These are phyloP conservation scores for Gardenia jasminoides DNA, from an alignment of 257 asterid species.

Conservation along the genomic window DNA sequence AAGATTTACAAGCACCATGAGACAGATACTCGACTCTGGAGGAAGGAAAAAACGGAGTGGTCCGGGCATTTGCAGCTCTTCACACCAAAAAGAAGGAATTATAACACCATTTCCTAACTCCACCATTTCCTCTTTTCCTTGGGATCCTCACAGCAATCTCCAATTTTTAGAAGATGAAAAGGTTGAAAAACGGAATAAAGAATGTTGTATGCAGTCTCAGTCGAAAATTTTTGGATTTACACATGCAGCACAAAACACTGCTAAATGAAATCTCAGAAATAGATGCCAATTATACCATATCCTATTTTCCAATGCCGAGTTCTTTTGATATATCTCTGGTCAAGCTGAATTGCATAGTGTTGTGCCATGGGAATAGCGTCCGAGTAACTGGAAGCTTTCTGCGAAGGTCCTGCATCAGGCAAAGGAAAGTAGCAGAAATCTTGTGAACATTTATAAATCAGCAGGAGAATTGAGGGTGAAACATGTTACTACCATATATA, in stretches of 20 bases:
- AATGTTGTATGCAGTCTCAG: neutral
- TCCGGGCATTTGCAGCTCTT: too few relatives aligned
- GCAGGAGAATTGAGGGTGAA: too few relatives aligned
- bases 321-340: constrained; percentile 76
- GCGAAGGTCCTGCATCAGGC: constrained; percentile 70
- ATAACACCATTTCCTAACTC: neutral
- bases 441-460: too few relatives aligned
- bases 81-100: too few relatives aligned
- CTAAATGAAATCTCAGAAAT: constrained; percentile 1
- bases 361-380: constrained; percentile 94
- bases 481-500: neutral
- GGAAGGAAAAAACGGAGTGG: neutral
- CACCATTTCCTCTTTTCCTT: too few relatives aligned
- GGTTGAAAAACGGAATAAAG: neutral
- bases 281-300: neutral
- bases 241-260: neutral
- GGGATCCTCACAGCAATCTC: neutral
- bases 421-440: neutral
- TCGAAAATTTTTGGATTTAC: neutral
- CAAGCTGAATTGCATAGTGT: constrained; percentile 81
- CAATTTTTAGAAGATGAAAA: too few relatives aligned
- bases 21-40: neutral
- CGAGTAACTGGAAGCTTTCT: constrained; percentile 98
- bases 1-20: neutral
- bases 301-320: constrained; percentile 65